A percentile compares a stretch with the other conserved stretches of the same genome.
These are phyloP conservation scores for Clarkia xantiana DNA, from an alignment of 345 rosid genomes.

Conservation along the genomic window DNA sequence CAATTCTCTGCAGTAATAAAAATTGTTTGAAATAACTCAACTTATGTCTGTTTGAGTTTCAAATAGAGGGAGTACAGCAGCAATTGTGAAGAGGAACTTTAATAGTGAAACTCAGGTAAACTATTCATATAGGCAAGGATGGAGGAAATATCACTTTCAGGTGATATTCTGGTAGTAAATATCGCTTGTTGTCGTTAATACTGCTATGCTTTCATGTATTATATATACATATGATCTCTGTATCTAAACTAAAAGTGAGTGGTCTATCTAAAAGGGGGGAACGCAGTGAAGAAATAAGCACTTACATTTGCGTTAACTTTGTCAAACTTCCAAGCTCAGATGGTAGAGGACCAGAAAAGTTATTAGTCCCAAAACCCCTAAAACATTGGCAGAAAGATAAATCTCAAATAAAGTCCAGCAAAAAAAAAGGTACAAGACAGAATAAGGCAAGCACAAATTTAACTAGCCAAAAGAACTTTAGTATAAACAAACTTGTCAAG, in stretches of 20 bases:
- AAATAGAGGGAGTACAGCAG: too few relatives aligned
- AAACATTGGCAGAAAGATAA: conserved; percentile 1
- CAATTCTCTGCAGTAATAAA: not conserved
- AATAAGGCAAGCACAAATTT: not conserved
- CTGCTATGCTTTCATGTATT: too few relatives aligned
- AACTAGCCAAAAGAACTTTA: not conserved
- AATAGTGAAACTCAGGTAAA: too few relatives aligned
- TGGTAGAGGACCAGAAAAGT: conserved; percentile 60
- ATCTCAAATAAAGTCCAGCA: not conserved
- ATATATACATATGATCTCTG: too few relatives aligned
- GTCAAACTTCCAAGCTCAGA: conserved; percentile 40
- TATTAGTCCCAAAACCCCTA: conserved; percentile 38
- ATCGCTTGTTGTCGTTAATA: too few relatives aligned
- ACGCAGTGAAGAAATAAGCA: conserved; percentile 1
- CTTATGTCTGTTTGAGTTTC: too few relatives aligned
- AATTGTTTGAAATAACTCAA: not conserved
- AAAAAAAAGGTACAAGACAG: not conserved
- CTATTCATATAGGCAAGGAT: too few relatives aligned
- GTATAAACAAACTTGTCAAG: too few relatives aligned
- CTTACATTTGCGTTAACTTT: conserved; percentile 44
- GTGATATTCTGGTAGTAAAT: too few relatives aligned
- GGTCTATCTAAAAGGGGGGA: not conserved
- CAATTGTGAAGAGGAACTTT: too few relatives aligned
- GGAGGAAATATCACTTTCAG: too few relatives aligned
- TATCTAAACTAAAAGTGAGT: too few relatives aligned